Percentiles rank a stretch among this genome's conserved stretches.
Conservation (phyloP, 148 eudicot genomes). For the Chenopodium berlandieri region DNA sequence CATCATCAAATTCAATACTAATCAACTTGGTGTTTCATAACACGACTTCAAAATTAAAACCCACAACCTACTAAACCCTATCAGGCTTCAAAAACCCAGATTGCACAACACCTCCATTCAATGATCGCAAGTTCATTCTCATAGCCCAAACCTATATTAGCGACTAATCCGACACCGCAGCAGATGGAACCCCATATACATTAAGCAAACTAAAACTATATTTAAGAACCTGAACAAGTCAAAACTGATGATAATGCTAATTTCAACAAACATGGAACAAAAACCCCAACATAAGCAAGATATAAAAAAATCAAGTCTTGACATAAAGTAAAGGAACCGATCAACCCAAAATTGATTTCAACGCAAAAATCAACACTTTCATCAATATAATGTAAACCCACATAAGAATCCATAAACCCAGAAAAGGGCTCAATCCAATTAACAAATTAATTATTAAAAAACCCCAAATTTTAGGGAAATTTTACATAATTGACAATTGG, state of each 20-base stretch:
- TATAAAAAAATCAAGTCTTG: background rate
- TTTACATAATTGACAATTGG: slow-evolving; percentile 3
- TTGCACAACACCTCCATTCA: background rate
- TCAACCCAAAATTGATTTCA: slow-evolving; percentile 9
- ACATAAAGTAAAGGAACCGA: slow-evolving; percentile 1
- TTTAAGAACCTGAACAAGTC: slow-evolving; percentile 5
- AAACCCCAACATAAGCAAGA: background rate
- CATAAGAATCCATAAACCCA: slow-evolving; percentile 13
- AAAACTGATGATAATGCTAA: slow-evolving; percentile 7
- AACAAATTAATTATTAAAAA: background rate
- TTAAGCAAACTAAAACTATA: background rate
- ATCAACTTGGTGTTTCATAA: background rate
- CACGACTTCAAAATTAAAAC: background rate
- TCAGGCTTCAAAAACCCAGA: background rate
- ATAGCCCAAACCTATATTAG: background rate
- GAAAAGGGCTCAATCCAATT: background rate
- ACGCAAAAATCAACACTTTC: slow-evolving; percentile 11
- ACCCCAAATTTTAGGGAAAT: background rate
- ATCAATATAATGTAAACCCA: background rate
- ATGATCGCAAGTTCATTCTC: background rate
- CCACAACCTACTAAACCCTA: slow-evolving; percentile 6
- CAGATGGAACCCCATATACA: background rate
- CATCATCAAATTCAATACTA: background rate
- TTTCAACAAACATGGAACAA: background rate
- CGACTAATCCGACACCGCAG: background rate